Evolutionary conservation across 257 asterid genomes (phyloP), one percentile per base, ranked within the genome.

Genomic region (Solanum chaucha): DNA sequence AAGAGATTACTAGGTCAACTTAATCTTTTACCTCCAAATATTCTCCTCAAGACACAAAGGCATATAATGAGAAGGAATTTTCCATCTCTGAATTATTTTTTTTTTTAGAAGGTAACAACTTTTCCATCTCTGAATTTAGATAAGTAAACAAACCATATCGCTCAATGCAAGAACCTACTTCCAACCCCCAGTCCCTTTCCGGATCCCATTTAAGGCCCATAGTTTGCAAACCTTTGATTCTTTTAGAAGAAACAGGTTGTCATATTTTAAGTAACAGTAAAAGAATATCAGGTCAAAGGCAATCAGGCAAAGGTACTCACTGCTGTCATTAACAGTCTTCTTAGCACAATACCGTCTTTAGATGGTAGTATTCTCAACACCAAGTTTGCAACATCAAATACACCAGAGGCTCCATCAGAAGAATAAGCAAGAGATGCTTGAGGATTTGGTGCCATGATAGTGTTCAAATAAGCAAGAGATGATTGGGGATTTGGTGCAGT

Each of bases 281-380:
- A 48, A 17, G 67, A 81, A 30, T 41, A 46, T 81, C 85, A 48
- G 70, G 85, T 48, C 44, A 81, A 73, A 17, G 41, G 85, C 30
- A 81, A 48, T 48, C 67, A 48, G 68, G 30, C 44, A 72, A 86
- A 87, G 85, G 88, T 13, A 87, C 98, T 92, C 89, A 97, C 99
- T 15, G 96, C 98, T 68, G 94, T 94, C 97, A 97, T 95, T 40
- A 95, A 68, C 85, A 97, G 96, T 93, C 98, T 93, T 90, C 99
- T 93, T 85, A 97, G 86, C 83, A 94, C 99, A 12, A 90, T 72
- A 80, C 99, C 99, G 40, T 94, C 94, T 89, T 94, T 92, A 67
- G 99, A 95, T 46, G 96, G 96, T 83, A 97, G 87, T 89, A 97
- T 89, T 88, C 89, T 93, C 93, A 95, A 84, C 78, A 96, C 94